Evolutionary conservation across 116 monocot species (phyloP), one percentile per base, ranked within the genome.

Genomic region (Phalaenopsis hybrid): DNA sequence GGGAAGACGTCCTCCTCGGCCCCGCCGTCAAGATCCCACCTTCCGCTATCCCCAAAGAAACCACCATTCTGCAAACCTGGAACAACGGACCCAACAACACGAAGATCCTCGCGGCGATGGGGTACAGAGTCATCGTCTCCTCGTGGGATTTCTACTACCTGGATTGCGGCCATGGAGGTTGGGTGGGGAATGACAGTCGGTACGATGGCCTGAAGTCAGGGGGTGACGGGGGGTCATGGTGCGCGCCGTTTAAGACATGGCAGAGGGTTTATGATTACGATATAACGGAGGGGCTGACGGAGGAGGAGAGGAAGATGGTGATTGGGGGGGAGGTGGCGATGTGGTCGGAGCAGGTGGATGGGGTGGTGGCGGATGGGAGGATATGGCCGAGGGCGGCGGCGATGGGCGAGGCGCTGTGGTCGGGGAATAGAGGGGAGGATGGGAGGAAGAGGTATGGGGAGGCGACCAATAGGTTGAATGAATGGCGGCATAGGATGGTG

Each of bases 401-500:
- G 16, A 88, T 92, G 88, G 97, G 93, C n/a, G 97, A 97, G 84
- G 59, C 90, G 61, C 23, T 94, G 84, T 97, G 97, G 97, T 93
- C 91, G 25, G 95, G 95, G 28, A 97, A 94, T 73, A 49, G 90
- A 37, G 93, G 89, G 21, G 75, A 18, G 74, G 79, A 49, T 8
- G 93, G 97, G 23, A 86, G 45, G 90, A 97, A 92, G 89, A 84
- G 91, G 79, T 90, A 86, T 33, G 89, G 90, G 4, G 88, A 88
- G 52, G 97, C 95, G 16, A 93, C 91, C n/a, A 90, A 91, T 28
- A 77, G 97, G 88, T 77, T 97, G 81, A 87, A 88, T 28, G 93
- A 97, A 76, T 97, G 97, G 97, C 76, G 97, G 65, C 78, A 91
- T 28, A 74, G 97, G 82, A 97, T 97, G 97, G 95, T 97, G 9